These are phyloP conservation scores for Penicillium sp. DNA, from an alignment of 2,329 filamentous ascomycete genomes.

Conservation along the genomic window DNA sequence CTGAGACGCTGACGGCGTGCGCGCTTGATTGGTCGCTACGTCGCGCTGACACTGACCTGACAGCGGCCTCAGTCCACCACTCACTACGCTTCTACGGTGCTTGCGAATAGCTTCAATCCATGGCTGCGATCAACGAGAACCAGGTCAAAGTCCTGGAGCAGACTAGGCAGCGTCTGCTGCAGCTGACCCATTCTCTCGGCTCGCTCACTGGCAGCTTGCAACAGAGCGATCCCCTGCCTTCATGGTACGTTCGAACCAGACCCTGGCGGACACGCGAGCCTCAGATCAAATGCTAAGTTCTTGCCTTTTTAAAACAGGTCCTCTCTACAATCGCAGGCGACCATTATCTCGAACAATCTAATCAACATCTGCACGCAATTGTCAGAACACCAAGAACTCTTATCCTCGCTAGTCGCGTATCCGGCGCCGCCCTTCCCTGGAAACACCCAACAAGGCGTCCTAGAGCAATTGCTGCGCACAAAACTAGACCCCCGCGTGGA, in stretches of 20 bases:
- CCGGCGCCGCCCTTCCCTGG: constrained; percentile 73
- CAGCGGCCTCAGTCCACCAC: not conserved
- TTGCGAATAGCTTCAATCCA: constrained; percentile 16
- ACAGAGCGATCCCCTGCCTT: constrained; percentile 62
- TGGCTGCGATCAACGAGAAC: constrained; percentile 37
- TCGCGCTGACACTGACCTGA: not conserved
- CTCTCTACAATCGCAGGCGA: constrained; percentile 67
- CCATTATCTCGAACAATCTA: constrained; percentile 69
- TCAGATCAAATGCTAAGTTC: not conserved
- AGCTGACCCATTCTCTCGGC: constrained; percentile 65
- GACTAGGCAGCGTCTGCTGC: constrained; percentile 63
- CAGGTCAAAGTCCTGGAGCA: constrained; percentile 64
- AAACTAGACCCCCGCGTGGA: constrained; percentile 77
- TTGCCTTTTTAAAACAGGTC: constrained; percentile 44
- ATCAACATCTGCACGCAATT: constrained; percentile 63
- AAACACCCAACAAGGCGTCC: constrained; percentile 57
- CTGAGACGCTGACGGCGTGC: not conserved
- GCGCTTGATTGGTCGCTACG: constrained; percentile 8
- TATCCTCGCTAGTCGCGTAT: constrained; percentile 68
- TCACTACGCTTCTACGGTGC: not conserved
- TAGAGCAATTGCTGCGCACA: constrained; percentile 71
- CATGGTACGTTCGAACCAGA: constrained; percentile 57
- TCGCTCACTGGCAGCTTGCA: constrained; percentile 61
- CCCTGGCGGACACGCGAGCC: not conserved
- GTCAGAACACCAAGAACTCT: constrained; percentile 61